Percentiles rank a stretch among this genome's conserved stretches.
Conservation (phyloP, 768 basidiomycete genomes). For the Rhodosporidiobolus sp. region DNA sequence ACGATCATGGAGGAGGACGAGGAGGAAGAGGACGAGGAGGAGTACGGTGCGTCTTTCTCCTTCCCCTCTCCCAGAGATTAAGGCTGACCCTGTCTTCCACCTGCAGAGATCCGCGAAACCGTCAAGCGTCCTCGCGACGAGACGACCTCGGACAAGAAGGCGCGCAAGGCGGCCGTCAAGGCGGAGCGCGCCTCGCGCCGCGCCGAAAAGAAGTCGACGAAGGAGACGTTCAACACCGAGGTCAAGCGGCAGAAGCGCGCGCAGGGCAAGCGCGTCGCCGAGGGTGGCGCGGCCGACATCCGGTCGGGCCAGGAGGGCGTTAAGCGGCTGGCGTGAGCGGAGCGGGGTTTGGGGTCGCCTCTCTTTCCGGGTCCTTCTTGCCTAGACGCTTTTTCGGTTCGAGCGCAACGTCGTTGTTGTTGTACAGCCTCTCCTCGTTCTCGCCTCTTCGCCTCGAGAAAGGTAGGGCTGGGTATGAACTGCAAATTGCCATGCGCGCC, state of each 20-base stretch:
- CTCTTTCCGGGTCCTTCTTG: no score
- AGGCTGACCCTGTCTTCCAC: slow-evolving; percentile 1
- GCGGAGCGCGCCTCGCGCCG: slow-evolving; percentile 52
- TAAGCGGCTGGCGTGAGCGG: slow-evolving; percentile 24
- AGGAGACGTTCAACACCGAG: slow-evolving; percentile 52
- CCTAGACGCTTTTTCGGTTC: background rate
- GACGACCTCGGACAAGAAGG: slow-evolving; percentile 54
- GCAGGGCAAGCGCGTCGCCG: slow-evolving; percentile 29
- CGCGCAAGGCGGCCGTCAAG: slow-evolving; percentile 53
- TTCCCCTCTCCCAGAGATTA: background rate
- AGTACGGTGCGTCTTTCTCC: slow-evolving; percentile 32
- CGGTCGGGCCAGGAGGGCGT: slow-evolving; percentile 32
- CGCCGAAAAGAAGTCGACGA: slow-evolving; percentile 53
- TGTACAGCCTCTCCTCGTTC: background rate
- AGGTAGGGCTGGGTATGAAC: no score
- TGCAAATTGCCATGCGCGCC: background rate
- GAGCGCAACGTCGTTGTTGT: background rate
- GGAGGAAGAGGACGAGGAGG: slow-evolving; percentile 47
- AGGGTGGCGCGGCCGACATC: slow-evolving; percentile 39
- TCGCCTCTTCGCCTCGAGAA: no score
- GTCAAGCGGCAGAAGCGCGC: slow-evolving; percentile 49
- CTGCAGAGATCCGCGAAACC: slow-evolving; percentile 53
- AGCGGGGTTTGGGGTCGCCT: no score
- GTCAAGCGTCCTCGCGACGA: slow-evolving; percentile 71
- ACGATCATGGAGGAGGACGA: slow-evolving; percentile 46